Percentiles rank a stretch among this genome's conserved stretches.
phyloP scores from a whole-genome alignment of 2,329 filamentous ascomycete genomes.

The Cadophora sp. region DNA sequence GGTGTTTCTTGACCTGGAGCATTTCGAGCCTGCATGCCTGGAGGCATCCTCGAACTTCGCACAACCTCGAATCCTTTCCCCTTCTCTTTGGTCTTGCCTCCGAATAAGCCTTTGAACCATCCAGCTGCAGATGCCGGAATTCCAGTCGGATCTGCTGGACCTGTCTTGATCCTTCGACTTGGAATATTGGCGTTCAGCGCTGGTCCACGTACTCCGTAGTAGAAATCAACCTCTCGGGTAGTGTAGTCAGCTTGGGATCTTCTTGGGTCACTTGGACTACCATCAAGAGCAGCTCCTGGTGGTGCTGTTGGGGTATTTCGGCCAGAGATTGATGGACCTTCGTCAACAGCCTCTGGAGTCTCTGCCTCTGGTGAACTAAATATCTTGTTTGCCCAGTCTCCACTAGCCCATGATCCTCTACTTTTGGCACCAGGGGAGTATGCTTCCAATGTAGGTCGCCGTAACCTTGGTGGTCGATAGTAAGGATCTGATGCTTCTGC shows the following conservation, averaged over 20 bases:
- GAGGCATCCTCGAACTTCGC: constrained; percentile 84
- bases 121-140: constrained; percentile 88
- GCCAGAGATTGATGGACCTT: constrained; percentile 51
- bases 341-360: constrained; percentile 51
- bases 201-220: constrained; percentile 90
- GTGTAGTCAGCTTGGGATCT: constrained; percentile 77
- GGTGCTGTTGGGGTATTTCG: constrained; percentile 56
- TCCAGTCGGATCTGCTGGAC: constrained; percentile 91
- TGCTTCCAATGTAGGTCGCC: constrained; percentile 67
- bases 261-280: constrained; percentile 36
- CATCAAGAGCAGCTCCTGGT: constrained; percentile 37
- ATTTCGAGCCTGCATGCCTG: constrained; percentile 65
- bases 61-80: constrained; percentile 98
- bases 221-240: constrained; percentile 94
- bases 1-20: constrained; percentile 71
- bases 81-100: constrained; percentile 90
- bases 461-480: constrained; percentile 82
- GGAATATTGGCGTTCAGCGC: constrained; percentile 83
- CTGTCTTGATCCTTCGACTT: constrained; percentile 87
- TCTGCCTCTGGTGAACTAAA: constrained; percentile 44
- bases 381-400: constrained; percentile 53
- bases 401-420: constrained; percentile 53
- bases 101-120: constrained; percentile 83
- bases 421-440: constrained; percentile 49
- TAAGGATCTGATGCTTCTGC: constrained; percentile 75